These are phyloP conservation scores for Ramichloridium luteum DNA, from an alignment of 2,329 filamentous ascomycete species.

Conservation along the genomic window DNA sequence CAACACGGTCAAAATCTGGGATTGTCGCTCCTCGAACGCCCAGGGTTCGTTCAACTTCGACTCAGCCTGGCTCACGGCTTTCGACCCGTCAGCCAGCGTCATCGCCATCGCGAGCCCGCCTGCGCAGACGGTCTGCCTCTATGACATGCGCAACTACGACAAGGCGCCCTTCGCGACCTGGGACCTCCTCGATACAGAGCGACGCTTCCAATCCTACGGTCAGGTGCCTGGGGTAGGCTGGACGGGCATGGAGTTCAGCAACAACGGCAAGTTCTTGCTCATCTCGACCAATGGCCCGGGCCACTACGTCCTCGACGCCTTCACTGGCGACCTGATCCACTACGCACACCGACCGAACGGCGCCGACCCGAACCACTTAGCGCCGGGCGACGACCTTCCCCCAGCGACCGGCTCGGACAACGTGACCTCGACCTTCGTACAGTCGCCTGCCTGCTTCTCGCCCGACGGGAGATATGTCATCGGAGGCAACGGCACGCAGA, in stretches of 20 bases:
- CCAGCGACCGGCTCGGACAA: constrained; percentile 33
- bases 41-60: constrained; percentile 71
- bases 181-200: constrained; percentile 59
- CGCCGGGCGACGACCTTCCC: constrained; percentile 26
- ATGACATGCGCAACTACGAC: constrained; percentile 88
- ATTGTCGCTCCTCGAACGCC: constrained; percentile 65
- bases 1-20: constrained; percentile 86
- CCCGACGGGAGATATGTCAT: constrained; percentile 83
- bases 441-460: constrained; percentile 75
- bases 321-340: constrained; percentile 55
- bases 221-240: constrained; percentile 48
- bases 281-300: constrained; percentile 72
- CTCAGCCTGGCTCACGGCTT: constrained; percentile 71
- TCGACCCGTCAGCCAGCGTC: constrained; percentile 82
- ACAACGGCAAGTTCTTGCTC: constrained; percentile 80
- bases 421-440: constrained; percentile 35
- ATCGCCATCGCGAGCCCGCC: constrained; percentile 79
- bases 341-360: constrained; percentile 23
- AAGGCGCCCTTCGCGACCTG: constrained; percentile 81
- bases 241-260: constrained; percentile 90
- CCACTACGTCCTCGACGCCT: constrained; percentile 89
- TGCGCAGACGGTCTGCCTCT: constrained; percentile 70
- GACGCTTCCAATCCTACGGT: constrained; percentile 37
- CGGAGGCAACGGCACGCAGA: constrained; percentile 52
- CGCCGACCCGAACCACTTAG: constrained; percentile 18